phyloP scores from a whole-genome alignment of 345 rosid genomes.

The Anastatica hierochuntica region DNA sequence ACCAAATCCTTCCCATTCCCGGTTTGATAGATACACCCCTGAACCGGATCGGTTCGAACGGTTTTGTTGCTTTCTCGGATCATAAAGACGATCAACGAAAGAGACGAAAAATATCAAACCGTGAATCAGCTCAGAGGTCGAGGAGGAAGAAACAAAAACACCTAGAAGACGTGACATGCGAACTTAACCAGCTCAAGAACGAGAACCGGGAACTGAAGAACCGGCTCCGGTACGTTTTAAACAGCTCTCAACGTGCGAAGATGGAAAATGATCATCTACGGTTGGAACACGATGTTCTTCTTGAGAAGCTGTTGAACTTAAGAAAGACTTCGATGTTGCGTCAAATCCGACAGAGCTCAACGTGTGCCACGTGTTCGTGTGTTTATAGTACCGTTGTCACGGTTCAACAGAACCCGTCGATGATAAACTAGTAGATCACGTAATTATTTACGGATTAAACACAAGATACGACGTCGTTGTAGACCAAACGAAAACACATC shows the following conservation, averaged over 20 bases:
- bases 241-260: constrained; percentile 32
- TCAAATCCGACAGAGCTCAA: constrained; percentile 40
- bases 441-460: background rate
- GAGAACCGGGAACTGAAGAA: constrained; percentile 51
- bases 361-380: constrained; percentile 46
- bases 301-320: constrained; percentile 43
- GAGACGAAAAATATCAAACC: constrained; percentile 74
- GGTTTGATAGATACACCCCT: constrained; percentile 24
- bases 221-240: constrained; percentile 40
- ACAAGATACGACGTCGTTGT: background rate
- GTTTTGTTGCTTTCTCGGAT: background rate
- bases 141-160: constrained; percentile 75
- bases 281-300: constrained; percentile 42
- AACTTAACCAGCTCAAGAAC: constrained; percentile 46
- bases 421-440: constrained; percentile 33
- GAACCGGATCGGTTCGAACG: constrained; percentile 8
- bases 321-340: constrained; percentile 38
- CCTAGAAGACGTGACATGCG: constrained; percentile 58
- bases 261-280: constrained; percentile 53
- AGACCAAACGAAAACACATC: background rate
- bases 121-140: constrained; percentile 88
- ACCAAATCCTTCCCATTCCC: constrained; percentile 24
- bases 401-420: constrained; percentile 31
- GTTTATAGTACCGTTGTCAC: constrained; percentile 12
- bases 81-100: constrained; percentile 48